A percentile compares a stretch with the other conserved stretches of the same genome.
Conservation (phyloP, 768 basidiomycete genomes). For the Tremella mesenterica region DNA sequence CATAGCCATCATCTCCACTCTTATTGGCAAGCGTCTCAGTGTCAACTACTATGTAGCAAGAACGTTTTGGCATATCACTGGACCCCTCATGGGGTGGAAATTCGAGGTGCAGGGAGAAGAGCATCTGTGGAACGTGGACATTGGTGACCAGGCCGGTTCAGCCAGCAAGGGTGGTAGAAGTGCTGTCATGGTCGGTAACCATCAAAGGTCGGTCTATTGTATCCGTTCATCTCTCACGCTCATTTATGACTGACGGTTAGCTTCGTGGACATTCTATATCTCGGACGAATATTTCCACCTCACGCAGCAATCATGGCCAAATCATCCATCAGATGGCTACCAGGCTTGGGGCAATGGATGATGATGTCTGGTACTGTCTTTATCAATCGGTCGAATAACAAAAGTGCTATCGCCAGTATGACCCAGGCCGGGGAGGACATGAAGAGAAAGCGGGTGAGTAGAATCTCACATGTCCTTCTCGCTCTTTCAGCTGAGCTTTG, state of each 20-base stretch:
- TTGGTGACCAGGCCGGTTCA: constrained; percentile 16
- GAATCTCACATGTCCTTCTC: background rate
- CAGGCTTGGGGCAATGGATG: constrained; percentile 80
- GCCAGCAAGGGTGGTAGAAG: constrained; percentile 51
- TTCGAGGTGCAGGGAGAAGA: constrained; percentile 84
- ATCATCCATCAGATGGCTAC: constrained; percentile 71
- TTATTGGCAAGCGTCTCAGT: constrained; percentile 52
- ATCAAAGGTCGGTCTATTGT: constrained; percentile 56
- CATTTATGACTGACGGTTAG: constrained; percentile 48
- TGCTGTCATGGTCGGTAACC: constrained; percentile 71
- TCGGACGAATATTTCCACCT: constrained; percentile 75
- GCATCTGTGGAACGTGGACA: constrained; percentile 49
- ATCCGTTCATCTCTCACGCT: constrained; percentile 64
- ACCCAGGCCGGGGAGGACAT: constrained; percentile 67
- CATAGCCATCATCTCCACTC: constrained; percentile 56
- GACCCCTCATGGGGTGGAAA: constrained; percentile 57
- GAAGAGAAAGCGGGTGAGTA: constrained; percentile 50
- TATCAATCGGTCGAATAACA: constrained; percentile 72
- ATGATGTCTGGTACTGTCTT: constrained; percentile 82
- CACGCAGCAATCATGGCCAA: constrained; percentile 84
- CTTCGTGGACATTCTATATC: constrained; percentile 53
- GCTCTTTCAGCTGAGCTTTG: too few species aligned
- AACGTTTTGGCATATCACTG: constrained; percentile 63
- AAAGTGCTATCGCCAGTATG: constrained; percentile 63
- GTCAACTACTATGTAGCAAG: constrained; percentile 75